phyloP scores from a whole-genome alignment of 805 yeast species.

The Lachancea waltii region DNA sequence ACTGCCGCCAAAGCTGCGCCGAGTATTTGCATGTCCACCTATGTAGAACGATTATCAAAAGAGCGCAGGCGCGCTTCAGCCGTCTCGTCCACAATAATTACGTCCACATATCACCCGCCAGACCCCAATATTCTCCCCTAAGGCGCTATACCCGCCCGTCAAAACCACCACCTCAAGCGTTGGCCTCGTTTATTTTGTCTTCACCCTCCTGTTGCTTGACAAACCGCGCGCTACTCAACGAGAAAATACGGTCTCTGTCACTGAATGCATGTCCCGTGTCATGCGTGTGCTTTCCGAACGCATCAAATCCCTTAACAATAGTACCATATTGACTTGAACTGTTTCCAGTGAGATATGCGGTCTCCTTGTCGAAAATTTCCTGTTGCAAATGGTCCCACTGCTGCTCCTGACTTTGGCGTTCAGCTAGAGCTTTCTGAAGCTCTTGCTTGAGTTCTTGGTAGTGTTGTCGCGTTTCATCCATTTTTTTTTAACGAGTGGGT shows the following conservation, averaged over 20 bases:
- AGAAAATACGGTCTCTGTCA: conserved; percentile 77
- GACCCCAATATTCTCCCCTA: no score
- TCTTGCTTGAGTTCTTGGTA: conserved; percentile 64
- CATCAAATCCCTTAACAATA: conserved; percentile 87
- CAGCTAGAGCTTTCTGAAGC: conserved; percentile 54
- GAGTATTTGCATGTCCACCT: no score
- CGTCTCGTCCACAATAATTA: no score
- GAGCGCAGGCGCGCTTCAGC: no score
- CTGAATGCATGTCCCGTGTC: conserved; percentile 35
- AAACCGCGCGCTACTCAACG: conserved; percentile 65
- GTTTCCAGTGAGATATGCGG: conserved; percentile 53
- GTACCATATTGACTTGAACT: conserved; percentile 41
- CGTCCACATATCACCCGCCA: no score
- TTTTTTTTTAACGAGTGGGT: no score
- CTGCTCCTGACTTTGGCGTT: conserved; percentile 59
- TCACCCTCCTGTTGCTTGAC: conserved; percentile 43
- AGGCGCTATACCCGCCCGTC: no score
- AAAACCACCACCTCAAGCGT: neutral
- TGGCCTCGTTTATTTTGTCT: conserved; percentile 6
- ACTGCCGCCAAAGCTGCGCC: no score
- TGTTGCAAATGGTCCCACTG: conserved; percentile 64
- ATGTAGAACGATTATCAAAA: no score
- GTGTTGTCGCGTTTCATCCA: conserved; percentile 33
- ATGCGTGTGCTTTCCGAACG: conserved; percentile 48
- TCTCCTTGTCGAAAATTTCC: conserved; percentile 69